Percentiles rank a stretch among this genome's conserved stretches.
Conservation (phyloP, 2,329 filamentous ascomycete genomes). For the Ilyonectria destructans region DNA sequence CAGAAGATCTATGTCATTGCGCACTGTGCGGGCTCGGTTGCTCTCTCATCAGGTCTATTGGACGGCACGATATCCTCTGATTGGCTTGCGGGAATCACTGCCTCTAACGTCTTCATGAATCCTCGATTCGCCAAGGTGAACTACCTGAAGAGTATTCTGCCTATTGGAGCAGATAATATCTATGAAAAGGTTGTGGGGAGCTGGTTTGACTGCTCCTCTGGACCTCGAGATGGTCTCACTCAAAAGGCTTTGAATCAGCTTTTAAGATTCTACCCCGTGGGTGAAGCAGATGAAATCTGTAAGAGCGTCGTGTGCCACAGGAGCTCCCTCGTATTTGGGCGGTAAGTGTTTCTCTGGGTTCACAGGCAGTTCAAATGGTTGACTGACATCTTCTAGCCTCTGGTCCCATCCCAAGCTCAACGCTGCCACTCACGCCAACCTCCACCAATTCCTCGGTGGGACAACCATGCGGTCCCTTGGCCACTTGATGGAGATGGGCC, state of each 20-base stretch:
- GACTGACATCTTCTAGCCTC: slow-evolving; percentile 31
- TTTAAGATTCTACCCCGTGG: slow-evolving; percentile 72
- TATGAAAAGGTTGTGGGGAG: slow-evolving; percentile 35
- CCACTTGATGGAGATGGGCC: slow-evolving; percentile 68
- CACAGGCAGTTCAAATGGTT: not conserved
- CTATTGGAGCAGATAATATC: slow-evolving; percentile 17
- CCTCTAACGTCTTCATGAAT: slow-evolving; percentile 76
- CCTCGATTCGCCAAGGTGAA: slow-evolving; percentile 56
- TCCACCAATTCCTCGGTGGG: slow-evolving; percentile 75
- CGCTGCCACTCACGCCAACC: slow-evolving; percentile 75
- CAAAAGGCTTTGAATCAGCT: slow-evolving; percentile 70
- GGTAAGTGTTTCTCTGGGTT: slow-evolving; percentile 47
- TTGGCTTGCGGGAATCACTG: slow-evolving; percentile 73
- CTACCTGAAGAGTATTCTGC: slow-evolving; percentile 31
- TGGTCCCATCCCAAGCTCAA: slow-evolving; percentile 79
- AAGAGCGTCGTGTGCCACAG: slow-evolving; percentile 75
- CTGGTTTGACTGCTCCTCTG: slow-evolving; percentile 42
- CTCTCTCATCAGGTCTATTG: slow-evolving; percentile 71
- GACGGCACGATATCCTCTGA: slow-evolving; percentile 72
- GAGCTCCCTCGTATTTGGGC: slow-evolving; percentile 72
- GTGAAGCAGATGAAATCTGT: slow-evolving; percentile 69
- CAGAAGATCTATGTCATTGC: slow-evolving; percentile 70
- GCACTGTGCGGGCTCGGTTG: slow-evolving; percentile 76
- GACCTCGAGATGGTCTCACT: slow-evolving; percentile 54
- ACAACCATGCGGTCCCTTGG: slow-evolving; percentile 70